phyloP scores from a whole-genome alignment of 305 asterid genomes.

The Fraxinus paxiana region DNA sequence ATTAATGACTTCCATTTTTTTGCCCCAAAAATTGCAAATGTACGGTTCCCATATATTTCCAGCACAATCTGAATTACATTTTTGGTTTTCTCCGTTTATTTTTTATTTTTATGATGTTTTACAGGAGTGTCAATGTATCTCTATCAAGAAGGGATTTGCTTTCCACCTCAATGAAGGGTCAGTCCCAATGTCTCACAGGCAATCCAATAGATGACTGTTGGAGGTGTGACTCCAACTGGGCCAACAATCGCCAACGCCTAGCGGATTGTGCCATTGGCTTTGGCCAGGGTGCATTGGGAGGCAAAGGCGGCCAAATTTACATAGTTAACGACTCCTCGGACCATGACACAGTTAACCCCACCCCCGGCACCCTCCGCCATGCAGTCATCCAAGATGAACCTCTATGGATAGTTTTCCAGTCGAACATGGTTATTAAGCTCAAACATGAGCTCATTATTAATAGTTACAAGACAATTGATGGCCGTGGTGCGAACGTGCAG shows the following conservation, averaged over 20 bases:
- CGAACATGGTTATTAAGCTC: constrained; percentile 61
- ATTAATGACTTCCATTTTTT: background rate
- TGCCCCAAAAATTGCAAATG: background rate
- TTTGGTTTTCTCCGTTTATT: background rate
- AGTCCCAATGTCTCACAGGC: constrained; percentile 65
- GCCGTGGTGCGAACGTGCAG: constrained; percentile 49
- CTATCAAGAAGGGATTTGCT: constrained; percentile 50
- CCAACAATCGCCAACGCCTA: constrained; percentile 53
- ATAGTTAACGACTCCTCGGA: constrained; percentile 73
- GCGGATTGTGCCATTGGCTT: constrained; percentile 82
- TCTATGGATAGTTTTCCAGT: constrained; percentile 66
- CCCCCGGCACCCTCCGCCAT: constrained; percentile 72
- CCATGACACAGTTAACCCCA: constrained; percentile 46
- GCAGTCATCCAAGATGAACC: constrained; percentile 84
- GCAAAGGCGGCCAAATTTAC: constrained; percentile 67
- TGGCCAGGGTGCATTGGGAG: constrained; percentile 54
- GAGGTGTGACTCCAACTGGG: constrained; percentile 79
- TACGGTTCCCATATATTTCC: background rate
- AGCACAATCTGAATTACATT: background rate
- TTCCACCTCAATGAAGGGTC: constrained; percentile 34
- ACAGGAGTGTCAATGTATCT: constrained; percentile 56
- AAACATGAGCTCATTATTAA: constrained; percentile 54
- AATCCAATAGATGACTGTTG: constrained; percentile 94
- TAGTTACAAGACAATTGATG: constrained; percentile 51
- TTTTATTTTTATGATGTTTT: background rate